Conservation (phyloP, 1,284 basidiomycete genomes). For the Athelia sp. region DNA sequence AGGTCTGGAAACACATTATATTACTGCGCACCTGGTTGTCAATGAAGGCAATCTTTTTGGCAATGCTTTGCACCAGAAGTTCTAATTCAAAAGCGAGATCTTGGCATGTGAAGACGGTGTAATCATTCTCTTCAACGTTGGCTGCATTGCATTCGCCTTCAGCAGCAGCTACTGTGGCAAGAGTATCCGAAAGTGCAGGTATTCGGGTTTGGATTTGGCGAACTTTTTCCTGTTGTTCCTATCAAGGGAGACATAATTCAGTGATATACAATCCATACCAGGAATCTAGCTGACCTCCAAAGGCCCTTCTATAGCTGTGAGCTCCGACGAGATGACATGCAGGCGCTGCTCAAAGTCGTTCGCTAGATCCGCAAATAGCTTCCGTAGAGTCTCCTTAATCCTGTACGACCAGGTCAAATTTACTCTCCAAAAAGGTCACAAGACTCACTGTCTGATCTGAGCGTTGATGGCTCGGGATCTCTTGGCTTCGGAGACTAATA, state of each 20-base stretch:
- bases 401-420: slow-evolving; percentile 32
- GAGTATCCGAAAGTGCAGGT: slow-evolving; percentile 51
- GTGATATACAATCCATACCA: neutral
- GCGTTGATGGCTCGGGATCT: slow-evolving; percentile 87
- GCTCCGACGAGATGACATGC: slow-evolving; percentile 67
- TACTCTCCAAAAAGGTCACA: neutral
- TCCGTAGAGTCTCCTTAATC: slow-evolving; percentile 85
- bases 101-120: slow-evolving; percentile 87
- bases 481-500: slow-evolving; percentile 73
- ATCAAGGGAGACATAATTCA: neutral
- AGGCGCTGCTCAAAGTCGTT: slow-evolving; percentile 80
- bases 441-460: slow-evolving; percentile 79
- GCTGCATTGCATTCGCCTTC: slow-evolving; percentile 83
- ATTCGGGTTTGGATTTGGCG: slow-evolving; percentile 60
- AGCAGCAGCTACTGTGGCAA: slow-evolving; percentile 51
- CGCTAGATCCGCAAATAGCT: slow-evolving; percentile 79
- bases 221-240: slow-evolving; percentile 54
- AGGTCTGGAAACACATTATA: neutral
- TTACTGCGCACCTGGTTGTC: slow-evolving; percentile 78
- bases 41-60: slow-evolving; percentile 91
- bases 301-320: slow-evolving; percentile 75
- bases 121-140: slow-evolving; percentile 96
- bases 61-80: slow-evolving; percentile 75
- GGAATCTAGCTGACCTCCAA: slow-evolving; percentile 53
- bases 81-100: slow-evolving; percentile 91